Conservation (phyloP, 2,329 filamentous ascomycete genomes). For the Ceratocystis ficicola region DNA sequence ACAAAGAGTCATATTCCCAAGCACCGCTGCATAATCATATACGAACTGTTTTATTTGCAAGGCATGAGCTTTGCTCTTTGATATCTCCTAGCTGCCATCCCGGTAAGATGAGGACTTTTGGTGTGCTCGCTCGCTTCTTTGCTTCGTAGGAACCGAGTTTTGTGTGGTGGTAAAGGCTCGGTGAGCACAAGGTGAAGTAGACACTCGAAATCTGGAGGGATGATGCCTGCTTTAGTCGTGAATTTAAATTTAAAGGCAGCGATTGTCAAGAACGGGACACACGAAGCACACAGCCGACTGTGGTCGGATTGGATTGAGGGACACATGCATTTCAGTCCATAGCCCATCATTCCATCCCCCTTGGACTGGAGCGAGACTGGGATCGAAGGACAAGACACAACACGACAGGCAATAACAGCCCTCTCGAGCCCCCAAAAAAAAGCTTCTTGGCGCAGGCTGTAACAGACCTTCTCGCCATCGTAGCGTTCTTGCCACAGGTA, state of each 20-base stretch:
- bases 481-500: background rate
- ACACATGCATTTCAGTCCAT: conserved; percentile 1
- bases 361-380: conserved; percentile 1
- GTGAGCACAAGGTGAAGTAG: background rate
- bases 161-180: background rate
- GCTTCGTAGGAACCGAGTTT: background rate
- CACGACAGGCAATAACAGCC: background rate
- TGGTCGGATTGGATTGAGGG: background rate
- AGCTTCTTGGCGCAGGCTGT: background rate
- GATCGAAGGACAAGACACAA: background rate
- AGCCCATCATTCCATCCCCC: background rate
- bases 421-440: background rate
- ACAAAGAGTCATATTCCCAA: background rate
- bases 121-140: conserved; percentile 7
- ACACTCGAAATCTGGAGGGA: background rate
- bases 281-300: background rate
- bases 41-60: background rate
- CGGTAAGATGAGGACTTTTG: background rate
- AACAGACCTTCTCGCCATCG: background rate
- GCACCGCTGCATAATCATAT: background rate
- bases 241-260: background rate
- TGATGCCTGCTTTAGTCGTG: background rate
- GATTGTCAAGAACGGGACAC: conserved; percentile 10
- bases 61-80: background rate
- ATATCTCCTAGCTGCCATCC: background rate